Evolutionary conservation across 768 basidiomycete genomes (phyloP).

Genomic region (Mycena alexandri): DNA sequence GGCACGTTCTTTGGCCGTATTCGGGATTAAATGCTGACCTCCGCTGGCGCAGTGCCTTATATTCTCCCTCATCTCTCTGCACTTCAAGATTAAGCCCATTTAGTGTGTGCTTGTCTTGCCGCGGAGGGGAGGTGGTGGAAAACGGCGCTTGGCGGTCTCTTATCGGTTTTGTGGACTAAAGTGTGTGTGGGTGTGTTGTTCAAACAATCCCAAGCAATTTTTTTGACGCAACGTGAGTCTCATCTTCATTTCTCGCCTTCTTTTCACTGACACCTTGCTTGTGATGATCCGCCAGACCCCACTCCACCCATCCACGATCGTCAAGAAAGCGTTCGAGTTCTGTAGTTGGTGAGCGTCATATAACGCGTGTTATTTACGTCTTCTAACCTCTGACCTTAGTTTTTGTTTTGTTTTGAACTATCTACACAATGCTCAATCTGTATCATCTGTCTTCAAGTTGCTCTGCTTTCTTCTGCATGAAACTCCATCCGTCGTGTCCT

Average conservation of each 20-base stretch:
- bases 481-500: too few relatives aligned
- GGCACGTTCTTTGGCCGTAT: slow-evolving; percentile 56
- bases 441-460: slow-evolving; percentile 15
- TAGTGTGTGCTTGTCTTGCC: slow-evolving; percentile 49
- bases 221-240: slow-evolving; percentile 23
- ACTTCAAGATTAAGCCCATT: slow-evolving; percentile 99
- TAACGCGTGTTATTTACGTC: background rate
- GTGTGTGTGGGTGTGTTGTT: slow-evolving; percentile 27
- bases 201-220: slow-evolving; percentile 2
- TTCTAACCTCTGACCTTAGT: background rate
- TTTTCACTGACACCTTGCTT: slow-evolving; percentile 18
- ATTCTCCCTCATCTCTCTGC: slow-evolving; percentile 96
- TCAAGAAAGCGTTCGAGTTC: slow-evolving; percentile 61
- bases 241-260: slow-evolving; percentile 2
- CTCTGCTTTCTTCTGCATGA: background rate
- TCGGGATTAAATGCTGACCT: background rate
- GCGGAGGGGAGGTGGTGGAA: slow-evolving; percentile 24
- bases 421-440: slow-evolving; percentile 31
- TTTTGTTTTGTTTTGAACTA: slow-evolving; percentile 12
- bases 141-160: slow-evolving; percentile 34
- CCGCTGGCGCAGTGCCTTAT: slow-evolving; percentile 82
- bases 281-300: slow-evolving; percentile 24
- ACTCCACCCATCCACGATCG: slow-evolving; percentile 34
- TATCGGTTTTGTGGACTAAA: slow-evolving; percentile 26
- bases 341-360: slow-evolving; percentile 47